Percentiles rank a stretch among this genome's conserved stretches.
Conservation (phyloP, 148 eudicot genomes). For the Rhododendron ovatum region DNA sequence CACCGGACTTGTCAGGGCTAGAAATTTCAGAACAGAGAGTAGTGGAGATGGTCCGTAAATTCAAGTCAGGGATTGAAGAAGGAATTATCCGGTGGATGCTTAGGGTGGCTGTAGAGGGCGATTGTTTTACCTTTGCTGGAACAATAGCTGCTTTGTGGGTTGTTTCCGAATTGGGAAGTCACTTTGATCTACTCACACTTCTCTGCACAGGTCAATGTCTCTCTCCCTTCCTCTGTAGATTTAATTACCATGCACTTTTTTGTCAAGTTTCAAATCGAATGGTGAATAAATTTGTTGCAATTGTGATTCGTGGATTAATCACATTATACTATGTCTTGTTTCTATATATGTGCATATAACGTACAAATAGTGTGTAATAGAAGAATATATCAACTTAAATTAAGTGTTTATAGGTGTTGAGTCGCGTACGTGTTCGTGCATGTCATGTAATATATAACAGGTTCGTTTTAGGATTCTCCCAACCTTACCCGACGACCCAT, state of each 20-base stretch:
- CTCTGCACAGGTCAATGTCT: slow-evolving; percentile 25
- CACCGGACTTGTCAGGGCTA: slow-evolving; percentile 25
- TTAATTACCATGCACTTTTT: neutral
- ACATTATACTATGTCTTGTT: neutral
- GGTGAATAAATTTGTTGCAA: neutral
- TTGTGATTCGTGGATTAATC: neutral
- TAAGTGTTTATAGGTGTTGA: no score
- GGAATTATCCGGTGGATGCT: slow-evolving; percentile 27
- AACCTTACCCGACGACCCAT: no score
- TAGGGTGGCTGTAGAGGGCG: slow-evolving; percentile 31
- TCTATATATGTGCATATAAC: neutral
- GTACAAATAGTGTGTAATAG: neutral
- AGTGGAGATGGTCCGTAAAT: neutral
- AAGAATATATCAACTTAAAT: no score
- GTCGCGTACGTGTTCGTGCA: no score
- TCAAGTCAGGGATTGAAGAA: slow-evolving; percentile 16
- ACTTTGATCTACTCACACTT: slow-evolving; percentile 30
- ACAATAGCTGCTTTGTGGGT: slow-evolving; percentile 24
- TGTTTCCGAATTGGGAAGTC: slow-evolving; percentile 19
- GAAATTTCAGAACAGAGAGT: slow-evolving; percentile 27
- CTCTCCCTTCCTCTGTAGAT: neutral
- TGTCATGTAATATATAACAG: no score
- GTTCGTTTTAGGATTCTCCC: no score
- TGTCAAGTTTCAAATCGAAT: neutral
- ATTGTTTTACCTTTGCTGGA: slow-evolving; percentile 26